Base-by-base conservation (phyloP, 1,139 yeast species). In the Scheffersomyces illinoinensis region DNA sequence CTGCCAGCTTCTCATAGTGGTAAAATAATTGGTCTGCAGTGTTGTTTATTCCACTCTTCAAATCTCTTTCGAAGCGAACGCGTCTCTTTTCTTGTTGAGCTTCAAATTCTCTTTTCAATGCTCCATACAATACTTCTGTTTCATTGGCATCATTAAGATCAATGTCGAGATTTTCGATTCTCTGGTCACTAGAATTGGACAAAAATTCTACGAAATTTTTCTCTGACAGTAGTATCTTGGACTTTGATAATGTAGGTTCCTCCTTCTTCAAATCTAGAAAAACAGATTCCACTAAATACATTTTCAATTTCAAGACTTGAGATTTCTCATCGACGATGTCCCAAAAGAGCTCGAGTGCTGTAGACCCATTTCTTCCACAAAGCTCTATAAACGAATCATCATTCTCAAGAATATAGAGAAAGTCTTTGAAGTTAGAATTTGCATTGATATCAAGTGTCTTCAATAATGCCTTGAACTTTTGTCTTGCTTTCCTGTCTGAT, bases 281-380 rank as follows among this genome's bases (percentile, higher is more conserved):
- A 4, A 84, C 72, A 61, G 83, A 87, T 54, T 83, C 83, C 1
- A 87, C 83, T 54, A 88, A 71, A 58, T 89, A 92, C 58, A 85
- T 84, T 67, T 87, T 86, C 23, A 86, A 84, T 62, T 82, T 83
- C 53, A 90, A 68, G 2, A 79, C 69, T 59, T 87, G 84, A 47
- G 82, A 81, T 66, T 86, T 85, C 57, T 85, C 89, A 65, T 90
- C 93, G 2, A 89, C 82, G 0, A 84, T 70, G 70, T 93, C 97
- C 86, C 92, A 85, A 67, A 90, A 91, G 53, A 91, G 74, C 61
- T 93, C 97, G 48, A 89, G 69, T 0, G 97, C 90, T 0, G 87
- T 81, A 0, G 98, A 92, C 0, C 98, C 98, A 52, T 85, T 81
- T 59, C 93, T 82, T 0, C 97, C 97, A 61, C 93, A 82, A 52